Conservation (phyloP, 2,329 filamentous ascomycete genomes). For the Fusarium sp. region DNA sequence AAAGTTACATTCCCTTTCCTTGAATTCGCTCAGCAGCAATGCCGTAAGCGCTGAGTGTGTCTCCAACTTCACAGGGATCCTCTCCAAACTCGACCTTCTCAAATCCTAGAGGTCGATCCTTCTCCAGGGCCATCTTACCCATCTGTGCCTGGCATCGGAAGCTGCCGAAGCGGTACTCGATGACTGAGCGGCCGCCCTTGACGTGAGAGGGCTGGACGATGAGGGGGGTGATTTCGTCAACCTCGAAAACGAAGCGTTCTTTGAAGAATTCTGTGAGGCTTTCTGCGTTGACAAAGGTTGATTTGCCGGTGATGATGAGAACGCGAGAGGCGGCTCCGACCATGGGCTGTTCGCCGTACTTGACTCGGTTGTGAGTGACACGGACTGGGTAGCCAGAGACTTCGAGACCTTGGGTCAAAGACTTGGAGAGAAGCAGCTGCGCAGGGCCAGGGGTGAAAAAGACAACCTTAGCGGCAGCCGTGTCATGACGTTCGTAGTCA, state of each 20-base stretch:
- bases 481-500: conserved; percentile 50
- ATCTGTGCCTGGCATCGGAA: conserved; percentile 66
- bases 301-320: conserved; percentile 61
- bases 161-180: conserved; percentile 66
- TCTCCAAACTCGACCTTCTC: conserved; percentile 54
- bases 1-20: conserved; percentile 46
- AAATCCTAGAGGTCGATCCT: conserved; percentile 49
- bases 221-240: conserved; percentile 55
- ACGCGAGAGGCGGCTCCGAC: conserved; percentile 57
- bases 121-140: conserved; percentile 55
- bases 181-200: conserved; percentile 45
- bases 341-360: conserved; percentile 49
- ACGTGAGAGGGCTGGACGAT: conserved; percentile 41
- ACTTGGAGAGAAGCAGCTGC: conserved; percentile 45
- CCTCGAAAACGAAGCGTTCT: conserved; percentile 58
- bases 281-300: conserved; percentile 56
- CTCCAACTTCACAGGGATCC: conserved; percentile 54
- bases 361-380: conserved; percentile 62
- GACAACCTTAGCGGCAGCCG: conserved; percentile 61
- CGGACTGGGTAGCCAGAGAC: conserved; percentile 53
- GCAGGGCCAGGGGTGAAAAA: conserved; percentile 59
- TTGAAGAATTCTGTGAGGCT: conserved; percentile 56
- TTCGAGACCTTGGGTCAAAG: conserved; percentile 47
- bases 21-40: conserved; percentile 50
- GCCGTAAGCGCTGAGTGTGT: conserved; percentile 46